Percentiles rank a stretch among this genome's conserved stretches.
These are phyloP conservation scores for Penicillium brevicompactum DNA, from an alignment of 2,329 filamentous ascomycete genomes.

Conservation along the genomic window DNA sequence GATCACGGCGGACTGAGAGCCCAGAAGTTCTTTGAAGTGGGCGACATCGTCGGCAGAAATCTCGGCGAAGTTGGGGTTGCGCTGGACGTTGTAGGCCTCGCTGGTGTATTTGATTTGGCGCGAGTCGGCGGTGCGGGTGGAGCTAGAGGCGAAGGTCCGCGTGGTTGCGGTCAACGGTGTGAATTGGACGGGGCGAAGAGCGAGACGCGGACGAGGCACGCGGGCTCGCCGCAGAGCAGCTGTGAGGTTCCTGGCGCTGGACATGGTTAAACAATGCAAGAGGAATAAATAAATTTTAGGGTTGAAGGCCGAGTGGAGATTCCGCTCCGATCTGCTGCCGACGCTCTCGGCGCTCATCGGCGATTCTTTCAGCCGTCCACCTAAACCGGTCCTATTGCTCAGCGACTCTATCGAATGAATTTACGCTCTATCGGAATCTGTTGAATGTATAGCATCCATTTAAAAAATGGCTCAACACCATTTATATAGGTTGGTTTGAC, in stretches of 20 bases:
- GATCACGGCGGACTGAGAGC: slow-evolving; percentile 75
- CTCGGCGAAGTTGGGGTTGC: slow-evolving; percentile 70
- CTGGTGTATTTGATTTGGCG: slow-evolving; percentile 72
- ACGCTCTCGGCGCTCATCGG: slow-evolving; percentile 20
- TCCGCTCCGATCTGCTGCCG: slow-evolving; percentile 22
- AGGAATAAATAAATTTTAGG: slow-evolving; percentile 25
- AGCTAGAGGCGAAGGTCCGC: slow-evolving; percentile 35
- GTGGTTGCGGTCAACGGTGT: slow-evolving; percentile 18
- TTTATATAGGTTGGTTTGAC: no score
- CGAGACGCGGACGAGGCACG: slow-evolving; percentile 31
- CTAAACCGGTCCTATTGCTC: not conserved
- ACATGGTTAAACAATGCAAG: slow-evolving; percentile 25
- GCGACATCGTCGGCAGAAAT: slow-evolving; percentile 78
- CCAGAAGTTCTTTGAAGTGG: slow-evolving; percentile 80
- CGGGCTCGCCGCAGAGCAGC: slow-evolving; percentile 36
- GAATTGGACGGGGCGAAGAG: slow-evolving; percentile 25
- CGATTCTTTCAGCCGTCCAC: not conserved
- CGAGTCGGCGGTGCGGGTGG: slow-evolving; percentile 27
- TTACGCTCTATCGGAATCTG: no score
- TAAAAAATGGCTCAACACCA: no score
- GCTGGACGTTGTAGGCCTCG: slow-evolving; percentile 75
- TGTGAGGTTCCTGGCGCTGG: slow-evolving; percentile 33
- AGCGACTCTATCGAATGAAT: not conserved
- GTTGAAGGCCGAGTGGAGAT: slow-evolving; percentile 21
- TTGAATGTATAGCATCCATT: no score